Evolutionary conservation across 345 rosid genomes (phyloP).

Genomic region (Arabis hirsuta): DNA sequence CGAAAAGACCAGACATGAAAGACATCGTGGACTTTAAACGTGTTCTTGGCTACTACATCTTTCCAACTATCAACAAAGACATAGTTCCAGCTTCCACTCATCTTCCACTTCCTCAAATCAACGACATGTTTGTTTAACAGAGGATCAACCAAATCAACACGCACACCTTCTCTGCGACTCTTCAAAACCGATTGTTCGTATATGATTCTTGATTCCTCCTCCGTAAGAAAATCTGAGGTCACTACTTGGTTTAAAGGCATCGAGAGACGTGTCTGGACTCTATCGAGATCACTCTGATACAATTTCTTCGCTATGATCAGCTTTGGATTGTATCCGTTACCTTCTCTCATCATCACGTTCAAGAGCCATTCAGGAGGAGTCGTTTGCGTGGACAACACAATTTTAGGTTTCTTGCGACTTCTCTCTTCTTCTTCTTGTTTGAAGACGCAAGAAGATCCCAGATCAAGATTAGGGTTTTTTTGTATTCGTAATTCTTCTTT

Average conservation of each 20-base stretch:
- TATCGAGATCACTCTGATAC: slow-evolving; percentile 13
- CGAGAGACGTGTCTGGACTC: background rate
- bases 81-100: background rate
- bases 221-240: background rate
- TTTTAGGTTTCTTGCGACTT: slow-evolving; percentile 2
- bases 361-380: slow-evolving; percentile 5
- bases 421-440: too few species aligned
- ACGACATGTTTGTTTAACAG: background rate
- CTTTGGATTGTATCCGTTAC: background rate
- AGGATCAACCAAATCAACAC: slow-evolving; percentile 26
- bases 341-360: background rate
- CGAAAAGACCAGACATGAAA: slow-evolving; percentile 31
- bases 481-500: background rate
- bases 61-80: slow-evolving; percentile 21
- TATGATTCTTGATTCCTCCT: background rate
- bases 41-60: background rate
- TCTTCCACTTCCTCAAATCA: slow-evolving; percentile 24
- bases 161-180: background rate
- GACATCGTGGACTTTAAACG: background rate
- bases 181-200: background rate
- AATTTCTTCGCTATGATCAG: background rate
- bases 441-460: background rate
- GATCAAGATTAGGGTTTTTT: background rate
- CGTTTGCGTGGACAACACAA: background rate
- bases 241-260: slow-evolving; percentile 3